Conservation (phyloP, 345 rosid genomes). For the Conringia planisiliqua region DNA sequence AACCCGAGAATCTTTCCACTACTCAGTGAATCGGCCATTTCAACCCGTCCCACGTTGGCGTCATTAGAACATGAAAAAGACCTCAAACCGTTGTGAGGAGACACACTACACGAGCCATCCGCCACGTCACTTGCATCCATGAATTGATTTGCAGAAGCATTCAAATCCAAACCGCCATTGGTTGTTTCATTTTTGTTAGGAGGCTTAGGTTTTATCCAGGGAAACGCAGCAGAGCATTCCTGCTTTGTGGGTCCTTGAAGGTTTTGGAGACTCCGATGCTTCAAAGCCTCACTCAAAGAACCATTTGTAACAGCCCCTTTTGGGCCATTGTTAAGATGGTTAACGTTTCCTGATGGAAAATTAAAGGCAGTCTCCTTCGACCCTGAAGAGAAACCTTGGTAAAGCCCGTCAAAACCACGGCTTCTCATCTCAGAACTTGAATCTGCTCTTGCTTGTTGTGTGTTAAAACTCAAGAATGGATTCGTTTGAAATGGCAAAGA, state of each 20-base stretch:
- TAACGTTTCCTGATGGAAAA: conserved; percentile 10
- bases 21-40: conserved; percentile 35
- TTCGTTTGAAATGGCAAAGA: conserved; percentile 47
- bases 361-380: conserved; percentile 38
- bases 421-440: conserved; percentile 47
- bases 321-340: conserved; percentile 10
- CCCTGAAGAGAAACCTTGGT: conserved; percentile 51
- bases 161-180: conserved; percentile 43
- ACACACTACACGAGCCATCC: conserved; percentile 30
- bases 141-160: conserved; percentile 36
- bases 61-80: conserved; percentile 41
- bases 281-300: conserved; percentile 36
- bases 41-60: conserved; percentile 34
- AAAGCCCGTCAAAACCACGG: conserved; percentile 46
- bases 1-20: conserved; percentile 55
- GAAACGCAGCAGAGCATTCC: conserved; percentile 42
- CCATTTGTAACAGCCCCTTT: conserved; percentile 35
- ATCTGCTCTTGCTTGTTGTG: conserved; percentile 40
- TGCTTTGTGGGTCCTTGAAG: conserved; percentile 46
- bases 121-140: conserved; percentile 37
- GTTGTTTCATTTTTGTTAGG: conserved; percentile 37
- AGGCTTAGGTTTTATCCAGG: conserved; percentile 64
- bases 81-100: conserved; percentile 33
- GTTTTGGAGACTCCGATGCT: conserved; percentile 33
- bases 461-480: conserved; percentile 43